These are phyloP conservation scores for Fusarium graminum DNA, from an alignment of 2,329 filamentous ascomycete genomes.

Conservation along the genomic window DNA sequence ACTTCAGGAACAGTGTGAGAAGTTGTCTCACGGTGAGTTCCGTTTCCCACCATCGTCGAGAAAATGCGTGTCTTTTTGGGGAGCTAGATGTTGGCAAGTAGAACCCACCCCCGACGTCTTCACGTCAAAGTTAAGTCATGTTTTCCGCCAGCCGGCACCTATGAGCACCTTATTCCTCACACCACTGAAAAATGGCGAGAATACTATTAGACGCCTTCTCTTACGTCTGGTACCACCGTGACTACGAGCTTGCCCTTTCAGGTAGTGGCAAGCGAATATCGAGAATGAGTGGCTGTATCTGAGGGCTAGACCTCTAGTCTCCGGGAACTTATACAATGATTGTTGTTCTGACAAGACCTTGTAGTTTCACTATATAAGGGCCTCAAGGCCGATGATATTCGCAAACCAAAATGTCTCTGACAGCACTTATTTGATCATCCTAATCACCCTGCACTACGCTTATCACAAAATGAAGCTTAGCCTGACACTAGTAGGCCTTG, in stretches of 20 bases:
- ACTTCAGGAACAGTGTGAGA: slow-evolving; percentile 23
- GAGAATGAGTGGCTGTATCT: slow-evolving; percentile 8
- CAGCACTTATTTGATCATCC: background rate
- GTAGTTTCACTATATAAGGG: slow-evolving; percentile 4
- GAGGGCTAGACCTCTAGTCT: background rate
- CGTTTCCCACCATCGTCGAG: background rate
- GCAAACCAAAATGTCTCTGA: background rate
- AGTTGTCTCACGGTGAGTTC: background rate
- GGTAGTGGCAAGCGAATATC: slow-evolving; percentile 12
- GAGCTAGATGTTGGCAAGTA: background rate
- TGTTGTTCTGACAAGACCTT: background rate
- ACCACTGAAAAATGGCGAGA: slow-evolving; percentile 9
- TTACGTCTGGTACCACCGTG: background rate
- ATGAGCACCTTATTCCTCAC: slow-evolving; percentile 13
- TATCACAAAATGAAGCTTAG: slow-evolving; percentile 25
- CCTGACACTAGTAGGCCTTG: slow-evolving; percentile 9
- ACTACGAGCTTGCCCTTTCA: slow-evolving; percentile 12
- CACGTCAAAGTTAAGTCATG: slow-evolving; percentile 22
- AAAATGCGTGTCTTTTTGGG: background rate
- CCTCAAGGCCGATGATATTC: background rate
- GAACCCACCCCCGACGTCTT: background rate
- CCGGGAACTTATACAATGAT: background rate
- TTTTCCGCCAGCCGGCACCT: background rate
- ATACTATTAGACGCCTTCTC: slow-evolving; percentile 17
- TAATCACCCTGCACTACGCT: background rate